A percentile compares a stretch with the other conserved stretches of the same genome.
Conservation (phyloP, 257 asterid genomes). For the Ilex asprella region DNA sequence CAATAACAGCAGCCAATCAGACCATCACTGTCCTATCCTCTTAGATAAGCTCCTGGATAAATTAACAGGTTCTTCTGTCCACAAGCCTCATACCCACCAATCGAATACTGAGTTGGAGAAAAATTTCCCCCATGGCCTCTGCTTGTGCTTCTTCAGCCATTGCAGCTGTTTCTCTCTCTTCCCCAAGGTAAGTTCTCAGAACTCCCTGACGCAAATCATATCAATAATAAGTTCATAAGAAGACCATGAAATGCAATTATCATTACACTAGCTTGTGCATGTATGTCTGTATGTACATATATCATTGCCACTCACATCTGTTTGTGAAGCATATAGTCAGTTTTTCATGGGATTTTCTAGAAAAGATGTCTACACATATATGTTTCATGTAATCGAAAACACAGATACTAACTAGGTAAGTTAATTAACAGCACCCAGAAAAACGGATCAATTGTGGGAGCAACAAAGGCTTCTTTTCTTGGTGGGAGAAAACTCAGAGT, state of each 20-base stretch:
- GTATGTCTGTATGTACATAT: too few relatives aligned
- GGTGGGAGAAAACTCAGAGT: conserved; percentile 64
- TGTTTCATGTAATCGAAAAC: too few relatives aligned
- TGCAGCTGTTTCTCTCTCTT: conserved; percentile 79
- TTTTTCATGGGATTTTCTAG: too few relatives aligned
- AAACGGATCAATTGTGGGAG: conserved; percentile 46
- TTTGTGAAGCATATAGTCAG: too few relatives aligned
- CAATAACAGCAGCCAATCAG: conserved; percentile 67
- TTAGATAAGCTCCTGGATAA: conserved; percentile 38
- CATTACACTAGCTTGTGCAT: too few relatives aligned
- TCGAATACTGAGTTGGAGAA: conserved; percentile 3
- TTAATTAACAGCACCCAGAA: conserved; percentile 51
- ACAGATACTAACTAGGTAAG: too few relatives aligned
- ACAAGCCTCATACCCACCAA: conserved; percentile 9
- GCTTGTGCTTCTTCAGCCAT: conserved; percentile 88
- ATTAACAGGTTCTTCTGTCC: conserved; percentile 14
- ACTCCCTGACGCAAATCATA: neutral
- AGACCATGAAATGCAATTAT: neutral
- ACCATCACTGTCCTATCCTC: conserved; percentile 50
- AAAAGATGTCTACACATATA: too few relatives aligned
- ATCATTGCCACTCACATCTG: too few relatives aligned
- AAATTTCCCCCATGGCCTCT: conserved; percentile 54
- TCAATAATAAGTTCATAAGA: too few relatives aligned
- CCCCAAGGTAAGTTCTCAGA: conserved; percentile 58
- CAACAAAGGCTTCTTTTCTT: conserved; percentile 71